Base-by-base conservation (phyloP, 768 basidiomycete species). In the Inosperma sp. region DNA sequence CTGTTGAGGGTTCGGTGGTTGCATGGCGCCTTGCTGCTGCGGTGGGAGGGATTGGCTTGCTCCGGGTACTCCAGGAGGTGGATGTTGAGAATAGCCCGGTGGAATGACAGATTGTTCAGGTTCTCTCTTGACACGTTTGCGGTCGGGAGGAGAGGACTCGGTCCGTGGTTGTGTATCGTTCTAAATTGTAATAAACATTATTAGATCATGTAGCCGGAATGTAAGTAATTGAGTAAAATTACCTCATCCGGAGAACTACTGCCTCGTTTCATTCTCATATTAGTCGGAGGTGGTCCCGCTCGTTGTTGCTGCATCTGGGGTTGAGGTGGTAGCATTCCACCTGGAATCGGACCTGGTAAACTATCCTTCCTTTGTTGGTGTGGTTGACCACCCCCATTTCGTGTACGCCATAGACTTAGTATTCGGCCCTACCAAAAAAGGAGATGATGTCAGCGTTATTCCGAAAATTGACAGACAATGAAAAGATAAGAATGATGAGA, bases 171-270 rank as follows among this genome's bases (percentile, higher is more conserved):
- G 60, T 39, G 64, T 69, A 33, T 78, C 79, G 50, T 77, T 76
- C 77, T 78, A 56, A 34, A 30, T 36, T 41, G 47, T 31, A 26
- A 17, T 41, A 36, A 52, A 22, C 43, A 56, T 51, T 25, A 12
- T 22, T 27, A 21, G 4, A 5, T 26, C 25, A 27, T 27, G 7
- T 21, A 4, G 12, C 9, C 7, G 12, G 34, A 45, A 52, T 16
- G 14, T 14, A 57, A 19, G 25, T 48, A 25, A 21, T 16, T 17
- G 21, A 37, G 49, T 56, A 10, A 25, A 50, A 54, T 56, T 56
- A 82, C 82, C 59, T 83, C 82, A 65, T 82, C 82, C 29, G 74
- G 82, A 5, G 82, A 81, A 9, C 79, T 83, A 61, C 80, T 83
- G 55, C 68, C 81, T 55, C 82, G 73, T 57, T 83, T 82, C 17